phyloP scores from a whole-genome alignment of 2,329 filamentous ascomycete species.

The Venturia oleaginea region DNA sequence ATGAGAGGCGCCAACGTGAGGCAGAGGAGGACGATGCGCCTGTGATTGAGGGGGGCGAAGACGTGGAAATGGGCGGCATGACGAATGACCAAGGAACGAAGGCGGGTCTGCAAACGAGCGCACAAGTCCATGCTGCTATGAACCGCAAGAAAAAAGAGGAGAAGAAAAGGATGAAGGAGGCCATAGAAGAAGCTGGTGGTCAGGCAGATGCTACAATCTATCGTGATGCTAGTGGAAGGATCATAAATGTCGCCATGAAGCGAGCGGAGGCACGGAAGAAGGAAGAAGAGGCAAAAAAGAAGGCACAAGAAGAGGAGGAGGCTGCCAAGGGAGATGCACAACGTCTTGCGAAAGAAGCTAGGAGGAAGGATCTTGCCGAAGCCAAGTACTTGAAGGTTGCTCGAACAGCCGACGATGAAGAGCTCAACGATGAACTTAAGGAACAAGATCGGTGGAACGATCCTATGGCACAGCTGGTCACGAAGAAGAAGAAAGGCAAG shows the following conservation, averaged over 20 bases:
- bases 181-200: slow-evolving; percentile 32
- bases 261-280: slow-evolving; percentile 76
- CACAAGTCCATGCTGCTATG: slow-evolving; percentile 51
- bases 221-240: slow-evolving; percentile 86
- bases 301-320: slow-evolving; percentile 57
- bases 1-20: slow-evolving; percentile 50
- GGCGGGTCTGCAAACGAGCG: slow-evolving; percentile 78
- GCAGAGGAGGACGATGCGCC: slow-evolving; percentile 37
- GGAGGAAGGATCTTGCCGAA: slow-evolving; percentile 63
- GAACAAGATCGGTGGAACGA: slow-evolving; percentile 81
- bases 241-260: slow-evolving; percentile 88
- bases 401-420: slow-evolving; percentile 71
- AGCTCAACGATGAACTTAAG: slow-evolving; percentile 76
- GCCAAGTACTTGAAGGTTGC: slow-evolving; percentile 76
- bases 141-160: slow-evolving; percentile 54
- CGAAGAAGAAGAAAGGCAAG: slow-evolving; percentile 39
- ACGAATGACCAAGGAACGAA: slow-evolving; percentile 82
- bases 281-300: slow-evolving; percentile 58
- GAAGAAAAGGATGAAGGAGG: slow-evolving; percentile 44
- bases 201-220: slow-evolving; percentile 76
- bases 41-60: slow-evolving; percentile 21
- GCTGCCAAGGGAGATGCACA: slow-evolving; percentile 81
- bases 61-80: slow-evolving; percentile 18
- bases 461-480: slow-evolving; percentile 75
- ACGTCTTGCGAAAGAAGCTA: slow-evolving; percentile 53